Evolutionary conservation across 352 stramenopile species (phyloP), one percentile per base, ranked within the genome.

Genomic region (Phytophthora multivora): DNA sequence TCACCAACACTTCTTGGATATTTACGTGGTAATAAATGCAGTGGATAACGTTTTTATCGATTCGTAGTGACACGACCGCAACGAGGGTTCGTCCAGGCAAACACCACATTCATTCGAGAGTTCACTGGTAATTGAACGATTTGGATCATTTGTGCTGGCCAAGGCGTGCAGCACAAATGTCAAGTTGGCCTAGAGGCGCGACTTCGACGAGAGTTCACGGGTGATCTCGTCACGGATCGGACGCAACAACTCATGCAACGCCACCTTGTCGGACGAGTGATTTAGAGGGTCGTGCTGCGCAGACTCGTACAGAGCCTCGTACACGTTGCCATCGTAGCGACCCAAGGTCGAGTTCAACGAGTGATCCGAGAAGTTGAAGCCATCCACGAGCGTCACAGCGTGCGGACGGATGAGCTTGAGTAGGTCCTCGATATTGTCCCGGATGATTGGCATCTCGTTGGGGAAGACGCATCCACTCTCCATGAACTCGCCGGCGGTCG

Each of bases 291-390:
- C 77, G 52, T 78, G 76, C 69, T 88, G 68, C n/a, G 77, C 69
- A 40, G 76, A 77, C 47, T 73, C 72, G 39, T 84, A 88, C 49
- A 91, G 52, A 51, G 79, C 79, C 40, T 90, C 76, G 72, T 95
- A 93, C 40, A 91, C 74, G 11, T 88, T 77, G 16, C 84, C 86
- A 50, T 93, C 80, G 45, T 80, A 87, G 51, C 83, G 78, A 21
- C 86, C 86, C 28, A 95, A 66, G 25, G 79, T 79, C 66, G 83
- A 89, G 77, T 93, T 93, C 36, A 95, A 56, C 41, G 55, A 25
- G 51, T 83, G 69, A 62, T 93, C 86, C 10, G 80, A 88, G 60
- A 93, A 91, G 64, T 92, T 88, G 68, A 91, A 95, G 15, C 79
- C 80, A 36, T 95, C 83, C 25, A 86, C 80, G 21, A 93, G 78